Evolutionary conservation across 345 rosid species (phyloP), one percentile per base, ranked within the genome.

Genomic region (Moricandia moricandioides): DNA sequence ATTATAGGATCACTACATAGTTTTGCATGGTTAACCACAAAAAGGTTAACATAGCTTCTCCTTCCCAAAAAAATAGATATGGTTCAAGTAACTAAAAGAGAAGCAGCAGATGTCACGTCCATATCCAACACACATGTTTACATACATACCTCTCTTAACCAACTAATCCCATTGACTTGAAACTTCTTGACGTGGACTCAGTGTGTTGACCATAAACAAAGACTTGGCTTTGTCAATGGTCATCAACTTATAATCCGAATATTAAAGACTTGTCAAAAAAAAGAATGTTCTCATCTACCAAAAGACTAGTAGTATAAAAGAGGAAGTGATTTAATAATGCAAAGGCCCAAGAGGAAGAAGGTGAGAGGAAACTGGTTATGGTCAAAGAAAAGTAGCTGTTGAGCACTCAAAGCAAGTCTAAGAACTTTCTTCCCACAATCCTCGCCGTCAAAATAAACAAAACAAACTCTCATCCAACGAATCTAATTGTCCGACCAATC

Each of bases 401-500:
- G 54, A 63, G 76, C 76, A 72, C 61, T 45, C 13, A 18, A 62
- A 35, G 9, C 14, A 0, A 62, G 67, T 21, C 13, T 65, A 63
- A 60, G 67, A 45, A 39, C 56, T 72, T 72, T 72, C 70, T 35
- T 11, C 69, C 39, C 62, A 62, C 49, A 51, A 62, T 62, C 69
- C 0, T 62, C 51, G 18, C 67, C 60, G 65, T 58, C n/a, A 7
- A 10, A 6, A 10, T 16, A 47, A 58, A 1, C 56, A 5, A 13
- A 33, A 9, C 14, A 45, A 7, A 60, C 8, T 43, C 45, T 43
- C 7, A 59, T 70, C 74, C 69, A 72, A 62, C 76, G 76, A 62
- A 72, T 63, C 67, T 59, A 70, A 59, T 60, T 60, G 0, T 30
- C 74, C 66, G 66, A 70, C 74, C 45, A 70, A 33, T 34, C 72